Evolutionary conservation across 352 stramenopile genomes (phyloP).

Genomic region (Pythium coloratum): DNA sequence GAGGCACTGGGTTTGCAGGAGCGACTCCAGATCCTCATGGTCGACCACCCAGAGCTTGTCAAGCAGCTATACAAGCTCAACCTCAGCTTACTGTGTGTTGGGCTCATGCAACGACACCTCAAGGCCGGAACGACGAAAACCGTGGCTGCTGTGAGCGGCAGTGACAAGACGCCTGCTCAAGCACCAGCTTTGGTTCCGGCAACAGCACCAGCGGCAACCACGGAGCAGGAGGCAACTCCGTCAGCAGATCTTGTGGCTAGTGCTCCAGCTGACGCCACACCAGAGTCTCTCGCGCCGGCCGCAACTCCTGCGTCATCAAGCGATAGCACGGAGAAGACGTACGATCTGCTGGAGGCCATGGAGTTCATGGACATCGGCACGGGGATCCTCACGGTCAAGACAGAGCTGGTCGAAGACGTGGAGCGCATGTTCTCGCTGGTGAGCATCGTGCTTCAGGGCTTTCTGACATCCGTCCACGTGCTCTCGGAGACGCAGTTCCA

Average conservation of each 20-base stretch:
- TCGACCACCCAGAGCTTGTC: conserved; percentile 79
- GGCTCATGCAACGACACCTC: conserved; percentile 81
- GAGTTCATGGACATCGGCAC: conserved; percentile 89
- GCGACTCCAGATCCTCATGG: conserved; percentile 73
- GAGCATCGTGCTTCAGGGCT: conserved; percentile 59
- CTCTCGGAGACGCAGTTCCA: conserved; percentile 66
- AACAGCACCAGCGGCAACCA: neutral
- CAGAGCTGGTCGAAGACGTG: conserved; percentile 70
- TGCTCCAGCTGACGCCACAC: neutral
- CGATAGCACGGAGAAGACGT: conserved; percentile 56
- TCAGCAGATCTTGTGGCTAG: neutral
- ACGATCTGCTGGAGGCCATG: conserved; percentile 86
- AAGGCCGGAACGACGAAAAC: conserved; percentile 38
- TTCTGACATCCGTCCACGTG: conserved; percentile 61
- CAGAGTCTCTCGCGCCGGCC: neutral
- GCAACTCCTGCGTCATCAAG: conserved; percentile 5
- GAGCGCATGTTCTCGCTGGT: conserved; percentile 67
- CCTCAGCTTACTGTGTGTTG: conserved; percentile 77
- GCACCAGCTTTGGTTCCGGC: neutral
- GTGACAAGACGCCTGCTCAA: neutral
- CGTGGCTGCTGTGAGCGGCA: neutral
- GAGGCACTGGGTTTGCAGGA: conserved; percentile 59
- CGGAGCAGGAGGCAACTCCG: neutral
- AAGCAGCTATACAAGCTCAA: conserved; percentile 90
- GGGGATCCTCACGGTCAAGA: conserved; percentile 85